These are phyloP conservation scores for Drosera capensis DNA, from an alignment of 148 eudicot genomes.

Conservation along the genomic window DNA sequence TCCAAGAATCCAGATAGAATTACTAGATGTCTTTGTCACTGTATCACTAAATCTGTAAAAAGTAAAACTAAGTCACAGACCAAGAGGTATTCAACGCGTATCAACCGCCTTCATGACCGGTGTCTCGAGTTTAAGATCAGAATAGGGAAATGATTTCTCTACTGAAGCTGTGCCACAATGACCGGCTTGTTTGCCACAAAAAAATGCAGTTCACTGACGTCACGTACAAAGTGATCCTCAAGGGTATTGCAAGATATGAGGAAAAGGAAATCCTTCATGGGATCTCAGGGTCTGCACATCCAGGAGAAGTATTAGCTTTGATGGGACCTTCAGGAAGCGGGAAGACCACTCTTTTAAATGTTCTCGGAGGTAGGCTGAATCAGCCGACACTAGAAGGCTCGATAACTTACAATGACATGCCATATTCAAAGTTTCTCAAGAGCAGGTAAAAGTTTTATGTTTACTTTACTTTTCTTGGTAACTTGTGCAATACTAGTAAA, in stretches of 20 bases:
- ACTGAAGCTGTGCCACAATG: no score
- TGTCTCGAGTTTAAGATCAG: no score
- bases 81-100: no score
- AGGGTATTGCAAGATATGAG: neutral
- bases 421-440: constrained; percentile 4
- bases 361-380: constrained; percentile 1
- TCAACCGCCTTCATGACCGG: no score
- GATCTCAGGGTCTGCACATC: constrained; percentile 1
- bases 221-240: neutral
- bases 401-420: constrained; percentile 3
- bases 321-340: constrained; percentile 7
- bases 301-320: constrained; percentile 4
- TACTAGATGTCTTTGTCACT: no score
- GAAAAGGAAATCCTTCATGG: constrained; percentile 4
- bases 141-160: no score
- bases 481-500: no score
- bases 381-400: neutral
- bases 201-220: constrained; percentile 7
- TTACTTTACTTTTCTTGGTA: neutral
- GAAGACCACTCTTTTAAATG: constrained; percentile 1
- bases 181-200: neutral
- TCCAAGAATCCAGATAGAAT: no score
- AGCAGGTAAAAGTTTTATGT: neutral
- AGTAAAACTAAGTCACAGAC: no score
- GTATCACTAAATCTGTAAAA: no score